phyloP scores from a whole-genome alignment of 1,284 basidiomycete species.

The Ceratobasidium sp. region DNA sequence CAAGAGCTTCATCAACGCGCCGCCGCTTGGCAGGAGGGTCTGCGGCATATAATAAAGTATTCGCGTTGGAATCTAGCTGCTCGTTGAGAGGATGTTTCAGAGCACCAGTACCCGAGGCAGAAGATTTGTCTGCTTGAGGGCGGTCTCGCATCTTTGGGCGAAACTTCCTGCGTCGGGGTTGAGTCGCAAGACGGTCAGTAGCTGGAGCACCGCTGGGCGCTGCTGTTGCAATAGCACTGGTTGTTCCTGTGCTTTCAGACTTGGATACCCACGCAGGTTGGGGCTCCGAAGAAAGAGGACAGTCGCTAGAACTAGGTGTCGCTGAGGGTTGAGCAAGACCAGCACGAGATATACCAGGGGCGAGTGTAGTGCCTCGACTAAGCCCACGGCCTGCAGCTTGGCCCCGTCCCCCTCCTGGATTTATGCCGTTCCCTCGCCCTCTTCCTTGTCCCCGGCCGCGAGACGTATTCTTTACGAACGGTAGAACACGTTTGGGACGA shows the following conservation, averaged over 20 bases:
- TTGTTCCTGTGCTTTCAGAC: neutral
- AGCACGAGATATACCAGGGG: slow-evolving; percentile 3
- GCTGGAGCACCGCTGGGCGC: neutral
- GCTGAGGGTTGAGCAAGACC: neutral
- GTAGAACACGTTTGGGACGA: slow-evolving; percentile 31
- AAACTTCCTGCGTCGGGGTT: slow-evolving; percentile 8
- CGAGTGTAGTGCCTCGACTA: neutral
- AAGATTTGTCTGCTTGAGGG: neutral
- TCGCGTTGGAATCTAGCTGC: neutral
- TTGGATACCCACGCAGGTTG: neutral
- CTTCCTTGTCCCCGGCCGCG: slow-evolving; percentile 3
- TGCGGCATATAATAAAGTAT: neutral
- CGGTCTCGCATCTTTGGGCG: neutral
- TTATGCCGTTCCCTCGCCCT: neutral
- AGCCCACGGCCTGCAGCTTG: neutral
- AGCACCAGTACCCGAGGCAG: neutral
- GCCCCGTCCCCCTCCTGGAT: neutral
- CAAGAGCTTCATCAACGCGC: neutral
- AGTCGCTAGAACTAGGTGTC: neutral
- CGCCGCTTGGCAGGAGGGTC: slow-evolving; percentile 29
- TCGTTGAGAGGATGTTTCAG: neutral
- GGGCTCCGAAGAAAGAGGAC: neutral
- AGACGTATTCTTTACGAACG: slow-evolving; percentile 31
- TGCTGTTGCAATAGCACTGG: neutral
- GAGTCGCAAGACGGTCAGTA: neutral